phyloP scores from a whole-genome alignment of 1,139 yeast species.

The Schizosaccharomyces versatilis region DNA sequence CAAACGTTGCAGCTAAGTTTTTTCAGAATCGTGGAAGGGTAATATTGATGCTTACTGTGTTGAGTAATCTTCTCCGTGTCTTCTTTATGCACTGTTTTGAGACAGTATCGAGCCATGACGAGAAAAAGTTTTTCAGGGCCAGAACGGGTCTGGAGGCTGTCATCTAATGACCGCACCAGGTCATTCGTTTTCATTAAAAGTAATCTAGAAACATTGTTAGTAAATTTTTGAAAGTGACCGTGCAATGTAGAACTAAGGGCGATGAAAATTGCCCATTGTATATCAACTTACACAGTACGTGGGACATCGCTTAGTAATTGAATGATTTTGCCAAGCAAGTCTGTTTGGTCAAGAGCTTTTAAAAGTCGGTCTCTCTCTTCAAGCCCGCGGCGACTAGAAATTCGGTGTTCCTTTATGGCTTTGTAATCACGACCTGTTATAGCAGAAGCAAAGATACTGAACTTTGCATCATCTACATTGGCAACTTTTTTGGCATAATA shows the following conservation, averaged over 20 bases:
- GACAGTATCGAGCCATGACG: slow-evolving; percentile 78
- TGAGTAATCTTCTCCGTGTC: slow-evolving; percentile 9
- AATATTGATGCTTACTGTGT: background rate
- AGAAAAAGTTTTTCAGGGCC: slow-evolving; percentile 78
- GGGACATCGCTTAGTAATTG: slow-evolving; percentile 61
- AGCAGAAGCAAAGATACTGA: slow-evolving; percentile 73
- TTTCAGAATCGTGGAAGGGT: background rate
- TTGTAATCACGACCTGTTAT: slow-evolving; percentile 75
- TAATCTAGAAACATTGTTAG: slow-evolving; percentile 17
- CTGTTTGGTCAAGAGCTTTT: slow-evolving; percentile 31
- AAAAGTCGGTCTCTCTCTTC: slow-evolving; percentile 47
- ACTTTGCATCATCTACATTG: slow-evolving; percentile 51
- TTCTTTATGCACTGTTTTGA: slow-evolving; percentile 53
- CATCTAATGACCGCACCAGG: slow-evolving; percentile 72
- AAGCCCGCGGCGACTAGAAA: slow-evolving; percentile 16
- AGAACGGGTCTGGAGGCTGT: slow-evolving; percentile 53
- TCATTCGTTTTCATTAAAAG: slow-evolving; percentile 85
- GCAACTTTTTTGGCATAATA: slow-evolving; percentile 59
- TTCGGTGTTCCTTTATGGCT: slow-evolving; percentile 19
- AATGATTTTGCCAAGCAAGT: slow-evolving; percentile 58
- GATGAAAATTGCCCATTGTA: background rate
- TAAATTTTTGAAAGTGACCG: background rate
- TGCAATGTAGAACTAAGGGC: background rate
- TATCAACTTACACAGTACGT: slow-evolving; percentile 31
- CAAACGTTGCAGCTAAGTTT: background rate